Evolutionary conservation across 1,284 basidiomycete species (phyloP).

Genomic region (Puccinia horiana): DNA sequence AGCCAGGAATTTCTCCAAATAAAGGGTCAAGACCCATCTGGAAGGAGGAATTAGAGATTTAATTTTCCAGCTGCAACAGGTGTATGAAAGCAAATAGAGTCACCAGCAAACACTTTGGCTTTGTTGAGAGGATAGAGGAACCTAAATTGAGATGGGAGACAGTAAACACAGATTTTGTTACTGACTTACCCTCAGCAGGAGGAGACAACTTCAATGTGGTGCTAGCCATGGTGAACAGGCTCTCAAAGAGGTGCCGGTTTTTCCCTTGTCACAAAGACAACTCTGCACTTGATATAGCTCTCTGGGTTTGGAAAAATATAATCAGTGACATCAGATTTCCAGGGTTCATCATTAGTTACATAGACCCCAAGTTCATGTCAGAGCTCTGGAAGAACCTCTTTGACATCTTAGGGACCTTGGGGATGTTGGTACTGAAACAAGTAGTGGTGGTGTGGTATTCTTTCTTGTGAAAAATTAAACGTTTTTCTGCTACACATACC

Average conservation of each 20-base stretch:
- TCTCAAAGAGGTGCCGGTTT: not conserved
- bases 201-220: not conserved
- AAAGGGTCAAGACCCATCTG: not conserved
- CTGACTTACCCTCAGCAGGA: not conserved
- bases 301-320: not conserved
- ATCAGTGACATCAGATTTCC: not conserved
- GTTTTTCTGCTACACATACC: too few relatives aligned
- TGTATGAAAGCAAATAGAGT: not conserved
- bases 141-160: not conserved
- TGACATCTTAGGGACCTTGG: not conserved
- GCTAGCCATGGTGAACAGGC: not conserved
- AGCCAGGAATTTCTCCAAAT: not conserved
- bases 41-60: not conserved
- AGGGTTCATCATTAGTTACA: not conserved
- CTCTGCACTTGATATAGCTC: not conserved
- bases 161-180: not conserved
- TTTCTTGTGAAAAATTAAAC: too few relatives aligned
- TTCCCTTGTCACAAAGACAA: not conserved
- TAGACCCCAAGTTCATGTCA: not conserved
- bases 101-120: not conserved
- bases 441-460: too few relatives aligned
- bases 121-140: not conserved
- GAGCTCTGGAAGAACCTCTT: not conserved
- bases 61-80: not conserved
- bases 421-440: too few relatives aligned